phyloP scores from a whole-genome alignment of 2,329 filamentous ascomycete species.

The Aspergillus fructus region DNA sequence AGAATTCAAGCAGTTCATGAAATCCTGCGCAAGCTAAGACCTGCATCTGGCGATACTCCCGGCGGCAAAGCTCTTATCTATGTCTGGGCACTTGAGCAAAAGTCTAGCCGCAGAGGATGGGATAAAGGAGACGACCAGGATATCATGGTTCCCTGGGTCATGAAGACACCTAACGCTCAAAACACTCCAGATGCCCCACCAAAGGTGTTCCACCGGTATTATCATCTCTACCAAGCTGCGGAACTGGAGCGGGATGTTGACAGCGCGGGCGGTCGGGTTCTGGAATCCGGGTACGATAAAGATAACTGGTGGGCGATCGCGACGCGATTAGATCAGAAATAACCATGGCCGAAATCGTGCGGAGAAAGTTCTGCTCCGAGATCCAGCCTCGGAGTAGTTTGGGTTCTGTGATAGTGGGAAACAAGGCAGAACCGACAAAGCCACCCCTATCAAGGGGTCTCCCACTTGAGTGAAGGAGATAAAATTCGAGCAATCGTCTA shows the following conservation, averaged over 20 bases:
- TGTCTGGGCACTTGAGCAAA: conserved; percentile 95
- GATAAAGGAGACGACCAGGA: conserved; percentile 81
- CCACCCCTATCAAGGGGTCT: not conserved
- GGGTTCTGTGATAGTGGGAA: conserved; percentile 8
- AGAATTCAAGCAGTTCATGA: conserved; percentile 70
- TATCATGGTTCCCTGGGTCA: conserved; percentile 93
- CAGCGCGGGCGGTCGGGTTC: conserved; percentile 70
- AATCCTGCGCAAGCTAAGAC: conserved; percentile 66
- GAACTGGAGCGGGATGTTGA: conserved; percentile 80
- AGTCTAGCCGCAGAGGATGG: conserved; percentile 82
- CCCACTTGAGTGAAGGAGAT: conserved; percentile 2
- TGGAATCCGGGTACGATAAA: conserved; percentile 86
- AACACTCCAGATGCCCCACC: conserved; percentile 41
- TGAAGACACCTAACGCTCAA: conserved; percentile 47
- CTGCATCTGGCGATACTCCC: conserved; percentile 18
- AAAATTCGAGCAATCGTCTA: conserved; percentile 26
- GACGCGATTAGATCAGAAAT: conserved; percentile 29
- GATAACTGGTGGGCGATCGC: conserved; percentile 97
- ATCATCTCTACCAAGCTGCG: conserved; percentile 84
- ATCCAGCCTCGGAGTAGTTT: conserved; percentile 30
- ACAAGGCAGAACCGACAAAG: conserved; percentile 4
- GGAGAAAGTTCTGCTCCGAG: conserved; percentile 21
- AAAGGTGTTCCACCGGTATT: conserved; percentile 76
- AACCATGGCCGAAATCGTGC: conserved; percentile 14
- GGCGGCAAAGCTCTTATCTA: conserved; percentile 75